phyloP scores from a whole-genome alignment of 352 stramenopile species.

The Phytophthora melonis region DNA sequence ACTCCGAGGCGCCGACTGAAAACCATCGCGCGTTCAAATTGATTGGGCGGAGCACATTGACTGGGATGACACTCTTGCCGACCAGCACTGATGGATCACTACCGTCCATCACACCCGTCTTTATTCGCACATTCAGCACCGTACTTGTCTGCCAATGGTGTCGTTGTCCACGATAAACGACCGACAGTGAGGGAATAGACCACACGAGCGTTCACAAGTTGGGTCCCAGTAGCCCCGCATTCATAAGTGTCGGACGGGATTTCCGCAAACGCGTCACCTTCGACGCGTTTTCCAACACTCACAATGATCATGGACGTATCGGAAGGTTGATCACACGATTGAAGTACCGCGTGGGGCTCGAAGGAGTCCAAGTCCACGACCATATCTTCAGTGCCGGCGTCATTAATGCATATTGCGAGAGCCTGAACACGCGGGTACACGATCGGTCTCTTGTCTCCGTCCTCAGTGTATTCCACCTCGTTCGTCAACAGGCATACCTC shows the following conservation, averaged over 20 bases:
- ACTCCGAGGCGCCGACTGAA: not conserved
- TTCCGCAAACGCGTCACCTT: conserved; percentile 16
- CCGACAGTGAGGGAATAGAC: conserved; percentile 35
- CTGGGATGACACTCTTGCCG: not conserved
- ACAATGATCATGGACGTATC: conserved; percentile 24
- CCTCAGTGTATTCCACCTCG: no score
- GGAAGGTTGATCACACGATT: conserved; percentile 17
- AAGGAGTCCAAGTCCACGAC: not conserved
- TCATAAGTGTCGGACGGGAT: not conserved
- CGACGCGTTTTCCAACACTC: conserved; percentile 22
- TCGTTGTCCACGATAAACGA: conserved; percentile 19
- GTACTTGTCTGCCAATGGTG: conserved; percentile 4
- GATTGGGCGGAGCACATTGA: conserved; percentile 13
- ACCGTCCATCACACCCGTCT: not conserved
- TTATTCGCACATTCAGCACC: conserved; percentile 3
- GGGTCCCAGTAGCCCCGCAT: no score
- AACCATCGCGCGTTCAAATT: conserved; percentile 8
- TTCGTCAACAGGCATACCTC: not conserved
- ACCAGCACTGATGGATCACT: conserved; percentile 1
- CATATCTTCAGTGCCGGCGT: not conserved
- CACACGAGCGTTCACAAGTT: conserved; percentile 14
- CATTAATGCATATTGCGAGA: conserved; percentile 24
- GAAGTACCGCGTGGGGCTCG: conserved; percentile 1
- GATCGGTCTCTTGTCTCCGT: not conserved
- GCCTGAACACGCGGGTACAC: conserved; percentile 21